These are phyloP conservation scores for Smallanthus sonchifolius DNA, from an alignment of 129 eudicot species.

Conservation along the genomic window DNA sequence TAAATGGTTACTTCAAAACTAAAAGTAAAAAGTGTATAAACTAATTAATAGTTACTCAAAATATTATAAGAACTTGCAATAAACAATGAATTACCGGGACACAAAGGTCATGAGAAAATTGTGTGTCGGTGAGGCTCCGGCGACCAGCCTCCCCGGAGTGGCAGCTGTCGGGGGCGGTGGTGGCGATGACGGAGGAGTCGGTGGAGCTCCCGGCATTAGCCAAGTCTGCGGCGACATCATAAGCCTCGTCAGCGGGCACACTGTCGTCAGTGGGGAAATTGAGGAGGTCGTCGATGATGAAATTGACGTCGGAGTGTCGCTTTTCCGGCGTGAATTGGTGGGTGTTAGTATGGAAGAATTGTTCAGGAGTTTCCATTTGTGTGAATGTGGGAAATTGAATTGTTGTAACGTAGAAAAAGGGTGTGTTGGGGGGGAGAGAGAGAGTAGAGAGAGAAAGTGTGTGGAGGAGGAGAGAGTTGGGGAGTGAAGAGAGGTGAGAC, in stretches of 20 bases:
- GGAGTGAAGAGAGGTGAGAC: conserved; percentile 33
- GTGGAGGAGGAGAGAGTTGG: conserved; percentile 20
- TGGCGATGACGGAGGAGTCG: conserved; percentile 31
- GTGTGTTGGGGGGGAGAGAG: conserved; percentile 12
- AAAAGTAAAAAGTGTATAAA: background rate
- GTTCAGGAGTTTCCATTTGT: conserved; percentile 42
- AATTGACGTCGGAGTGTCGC: conserved; percentile 35
- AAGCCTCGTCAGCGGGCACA: background rate
- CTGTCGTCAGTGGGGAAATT: conserved; percentile 66
- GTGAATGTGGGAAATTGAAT: background rate
- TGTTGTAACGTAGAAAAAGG: conserved; percentile 16
- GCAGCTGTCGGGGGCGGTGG: conserved; percentile 28
- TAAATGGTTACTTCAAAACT: background rate
- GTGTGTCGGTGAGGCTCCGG: conserved; percentile 34
- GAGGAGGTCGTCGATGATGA: conserved; percentile 71
- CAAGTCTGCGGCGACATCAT: conserved; percentile 2
- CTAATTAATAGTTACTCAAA: background rate
- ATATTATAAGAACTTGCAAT: background rate
- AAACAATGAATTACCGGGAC: conserved; percentile 52
- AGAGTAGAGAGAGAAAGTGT: background rate
- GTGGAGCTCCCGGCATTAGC: conserved; percentile 14
- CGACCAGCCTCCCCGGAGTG: conserved; percentile 38
- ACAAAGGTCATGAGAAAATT: conserved; percentile 62
- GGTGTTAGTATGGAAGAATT: conserved; percentile 12
- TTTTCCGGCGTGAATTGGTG: conserved; percentile 2